These are phyloP conservation scores for Phytophthora colocasiae DNA, from an alignment of 352 stramenopile genomes.

Conservation along the genomic window DNA sequence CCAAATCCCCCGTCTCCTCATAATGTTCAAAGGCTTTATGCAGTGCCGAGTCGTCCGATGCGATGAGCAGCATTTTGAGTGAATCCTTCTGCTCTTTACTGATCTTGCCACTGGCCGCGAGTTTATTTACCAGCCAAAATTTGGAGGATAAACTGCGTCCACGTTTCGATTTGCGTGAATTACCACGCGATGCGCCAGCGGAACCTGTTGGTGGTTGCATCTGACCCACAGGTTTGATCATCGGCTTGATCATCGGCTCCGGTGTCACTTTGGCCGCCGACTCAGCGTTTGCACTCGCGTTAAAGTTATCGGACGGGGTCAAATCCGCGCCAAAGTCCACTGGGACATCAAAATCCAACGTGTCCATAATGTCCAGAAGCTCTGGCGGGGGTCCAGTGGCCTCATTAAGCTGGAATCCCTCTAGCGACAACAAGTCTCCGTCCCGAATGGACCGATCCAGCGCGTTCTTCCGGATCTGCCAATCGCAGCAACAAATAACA, in stretches of 20 bases:
- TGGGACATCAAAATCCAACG: conserved; percentile 66
- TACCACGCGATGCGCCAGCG: conserved; percentile 5
- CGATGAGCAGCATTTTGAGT: conserved; percentile 83
- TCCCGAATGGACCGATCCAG: conserved; percentile 85
- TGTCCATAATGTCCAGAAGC: conserved; percentile 75
- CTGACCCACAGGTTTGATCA: conserved; percentile 34
- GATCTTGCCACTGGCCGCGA: conserved; percentile 82
- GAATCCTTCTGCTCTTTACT: conserved; percentile 84
- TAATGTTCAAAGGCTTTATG: conserved; percentile 81
- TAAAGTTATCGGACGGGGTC: conserved; percentile 33
- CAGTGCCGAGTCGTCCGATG: conserved; percentile 74
- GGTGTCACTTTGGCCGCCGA: conserved; percentile 10
- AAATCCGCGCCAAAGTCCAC: conserved; percentile 40
- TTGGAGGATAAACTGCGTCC: conserved; percentile 83
- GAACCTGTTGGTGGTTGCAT: conserved; percentile 14
- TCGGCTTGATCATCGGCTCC: conserved; percentile 38
- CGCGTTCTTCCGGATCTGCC: conserved; percentile 70
- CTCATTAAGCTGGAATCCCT: conserved; percentile 60
- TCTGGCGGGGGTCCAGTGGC: conserved; percentile 62
- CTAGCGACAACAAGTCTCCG: conserved; percentile 77
- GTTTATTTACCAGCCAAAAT: conserved; percentile 88
- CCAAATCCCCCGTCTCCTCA: conserved; percentile 81
- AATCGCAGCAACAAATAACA: conserved; percentile 1
- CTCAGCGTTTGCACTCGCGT: conserved; percentile 2
- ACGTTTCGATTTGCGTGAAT: conserved; percentile 69